Evolutionary conservation across 164 flowering plant genomes (phyloP), one percentile per base, ranked within the genome.

Genomic region (Stephania japonica): DNA sequence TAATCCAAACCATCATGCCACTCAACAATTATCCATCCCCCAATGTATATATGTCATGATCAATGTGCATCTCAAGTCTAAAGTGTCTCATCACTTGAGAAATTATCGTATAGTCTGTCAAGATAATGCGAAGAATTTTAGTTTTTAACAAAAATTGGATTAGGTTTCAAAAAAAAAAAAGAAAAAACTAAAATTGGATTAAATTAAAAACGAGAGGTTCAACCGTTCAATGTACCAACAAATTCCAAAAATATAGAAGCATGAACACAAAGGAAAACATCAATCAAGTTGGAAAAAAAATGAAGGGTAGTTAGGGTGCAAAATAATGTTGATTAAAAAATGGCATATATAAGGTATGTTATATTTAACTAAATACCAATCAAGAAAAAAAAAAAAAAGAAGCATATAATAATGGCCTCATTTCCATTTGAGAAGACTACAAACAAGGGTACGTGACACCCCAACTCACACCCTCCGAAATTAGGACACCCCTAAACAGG

Each of bases 231-330:
- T 10, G 14, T 50, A 50, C 4, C 11, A 50, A 13, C 19, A 12
- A 14, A 13, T 49, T 10, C 6, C 18, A 49, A 16, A 49, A 10
- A 6, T 14, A 50, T 50, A 50, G 19, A 50, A 13, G 14, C 18
- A 50, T 50, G 14, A 50, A 50, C 19, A 50, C 14, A 50, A 50
- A 12, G 14, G n/a, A 50, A 59, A 59, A n/a, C 64, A 19, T n/a
- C 21, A 21, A 59, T 59, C 8, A 59, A 59, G 9, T 59, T 6
- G 64, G 1, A 59, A 59, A 6, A 59, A 59, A 59, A 18, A 59
- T 59, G 64, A 59, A 59, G 64, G 64, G 64, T 59, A 6, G 64
- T 59, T 59, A 59, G 64, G 64, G 9, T 59, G 24, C 64, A 59
- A 56, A 56, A 16, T 56, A 56, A 56, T 56, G 19, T 56, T 56